phyloP scores from a whole-genome alignment of 176 grass and related monocot genomes.

The Oryza brachyantha region DNA sequence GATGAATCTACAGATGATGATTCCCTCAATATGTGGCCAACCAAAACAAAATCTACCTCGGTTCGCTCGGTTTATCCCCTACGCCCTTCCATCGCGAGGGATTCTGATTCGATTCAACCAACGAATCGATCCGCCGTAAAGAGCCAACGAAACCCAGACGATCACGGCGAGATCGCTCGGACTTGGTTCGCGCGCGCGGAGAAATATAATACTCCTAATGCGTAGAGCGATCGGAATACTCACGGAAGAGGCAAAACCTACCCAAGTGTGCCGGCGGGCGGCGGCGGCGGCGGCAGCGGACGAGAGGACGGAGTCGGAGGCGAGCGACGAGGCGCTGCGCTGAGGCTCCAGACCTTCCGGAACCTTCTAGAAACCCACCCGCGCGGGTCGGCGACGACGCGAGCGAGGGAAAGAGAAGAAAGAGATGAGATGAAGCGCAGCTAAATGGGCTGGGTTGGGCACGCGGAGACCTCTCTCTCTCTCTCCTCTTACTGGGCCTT shows the following conservation, averaged over 20 bases:
- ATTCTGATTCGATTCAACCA: neutral
- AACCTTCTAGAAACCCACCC: neutral
- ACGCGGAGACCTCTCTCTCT: no score
- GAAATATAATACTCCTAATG: no score
- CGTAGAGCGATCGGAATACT: neutral
- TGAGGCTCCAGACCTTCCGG: neutral
- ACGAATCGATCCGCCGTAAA: neutral
- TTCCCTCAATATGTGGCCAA: neutral
- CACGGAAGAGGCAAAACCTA: neutral
- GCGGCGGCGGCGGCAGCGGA: no score
- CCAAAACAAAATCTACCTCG: neutral
- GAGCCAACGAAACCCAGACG: neutral
- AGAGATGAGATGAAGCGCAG: neutral
- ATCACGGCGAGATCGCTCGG: neutral
- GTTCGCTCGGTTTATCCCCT: neutral
- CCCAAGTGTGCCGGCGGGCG: neutral
- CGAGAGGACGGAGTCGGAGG: neutral
- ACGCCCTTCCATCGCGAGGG: neutral
- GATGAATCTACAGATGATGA: neutral
- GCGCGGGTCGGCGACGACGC: neutral
- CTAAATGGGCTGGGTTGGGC: neutral
- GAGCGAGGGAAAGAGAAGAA: neutral
- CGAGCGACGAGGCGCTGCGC: neutral
- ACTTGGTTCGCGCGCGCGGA: neutral
- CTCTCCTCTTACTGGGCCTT: no score